Evolutionary conservation across 108 stramenopile species (phyloP).

Genomic region (Discostella pseudostelligera): DNA sequence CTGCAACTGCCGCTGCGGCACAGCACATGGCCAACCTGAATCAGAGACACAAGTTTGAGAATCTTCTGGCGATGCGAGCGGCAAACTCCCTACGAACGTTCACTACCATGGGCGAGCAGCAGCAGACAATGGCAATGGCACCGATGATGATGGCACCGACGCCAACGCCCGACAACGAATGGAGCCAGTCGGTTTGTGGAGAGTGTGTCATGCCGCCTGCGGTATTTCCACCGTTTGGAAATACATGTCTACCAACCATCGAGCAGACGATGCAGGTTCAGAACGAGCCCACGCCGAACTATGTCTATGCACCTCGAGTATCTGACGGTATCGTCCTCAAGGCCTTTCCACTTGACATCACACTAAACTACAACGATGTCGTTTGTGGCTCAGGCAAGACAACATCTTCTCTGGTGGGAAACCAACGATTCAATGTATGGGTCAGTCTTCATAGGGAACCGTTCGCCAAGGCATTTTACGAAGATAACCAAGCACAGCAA

Average conservation of each 20-base stretch:
- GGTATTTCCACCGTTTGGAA: too few relatives aligned
- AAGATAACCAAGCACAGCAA: slow-evolving; percentile 2
- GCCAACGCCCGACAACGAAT: neutral
- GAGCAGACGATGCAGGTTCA: too few relatives aligned
- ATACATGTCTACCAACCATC: neutral
- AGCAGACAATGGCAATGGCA: neutral
- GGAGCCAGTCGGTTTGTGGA: too few relatives aligned
- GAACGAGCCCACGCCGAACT: neutral
- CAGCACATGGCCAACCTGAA: slow-evolving; percentile 32
- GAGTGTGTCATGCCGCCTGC: too few relatives aligned
- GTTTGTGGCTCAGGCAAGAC: slow-evolving; percentile 37
- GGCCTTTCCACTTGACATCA: slow-evolving; percentile 14
- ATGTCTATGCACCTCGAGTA: neutral
- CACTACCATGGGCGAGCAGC: neutral
- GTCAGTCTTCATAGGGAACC: slow-evolving; percentile 23
- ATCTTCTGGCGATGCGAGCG: neutral
- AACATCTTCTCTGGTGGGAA: slow-evolving; percentile 36
- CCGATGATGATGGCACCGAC: neutral
- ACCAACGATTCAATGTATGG: slow-evolving; percentile 42
- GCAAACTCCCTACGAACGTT: neutral
- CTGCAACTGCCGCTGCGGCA: slow-evolving; percentile 33
- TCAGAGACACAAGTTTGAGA: slow-evolving; percentile 22
- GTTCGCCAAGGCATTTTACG: slow-evolving; percentile 28
- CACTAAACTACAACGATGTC: slow-evolving; percentile 35
- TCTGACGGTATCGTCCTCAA: slow-evolving; percentile 17